Conservation (phyloP, 768 basidiomycete species). For the Filobasidium wieringae region DNA sequence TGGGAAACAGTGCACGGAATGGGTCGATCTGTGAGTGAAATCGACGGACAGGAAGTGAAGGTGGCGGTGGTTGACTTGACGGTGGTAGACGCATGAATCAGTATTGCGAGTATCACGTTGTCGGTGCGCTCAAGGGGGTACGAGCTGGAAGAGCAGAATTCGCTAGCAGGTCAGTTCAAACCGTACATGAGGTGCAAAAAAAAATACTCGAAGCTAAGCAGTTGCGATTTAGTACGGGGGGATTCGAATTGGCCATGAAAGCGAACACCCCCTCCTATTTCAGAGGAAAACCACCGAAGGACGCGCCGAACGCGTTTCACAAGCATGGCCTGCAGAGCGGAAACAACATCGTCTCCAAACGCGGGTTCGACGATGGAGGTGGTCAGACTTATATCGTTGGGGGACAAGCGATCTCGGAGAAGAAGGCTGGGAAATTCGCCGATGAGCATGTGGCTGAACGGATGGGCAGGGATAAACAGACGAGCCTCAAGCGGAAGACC, state of each 20-base stretch:
- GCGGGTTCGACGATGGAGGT: constrained; percentile 22
- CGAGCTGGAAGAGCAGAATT: constrained; percentile 78
- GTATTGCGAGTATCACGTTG: constrained; percentile 85
- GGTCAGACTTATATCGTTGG: constrained; percentile 63
- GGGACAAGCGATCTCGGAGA: constrained; percentile 53
- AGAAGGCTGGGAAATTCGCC: constrained; percentile 24
- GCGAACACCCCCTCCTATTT: neutral
- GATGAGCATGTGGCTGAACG: constrained; percentile 55
- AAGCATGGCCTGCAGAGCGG: neutral
- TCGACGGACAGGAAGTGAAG: neutral
- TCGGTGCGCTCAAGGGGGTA: constrained; percentile 60
- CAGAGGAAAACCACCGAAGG: neutral
- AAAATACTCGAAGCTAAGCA: too few relatives aligned
- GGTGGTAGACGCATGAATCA: constrained; percentile 52
- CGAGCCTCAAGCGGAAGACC: constrained; percentile 55
- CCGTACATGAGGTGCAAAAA: neutral
- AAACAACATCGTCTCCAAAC: neutral
- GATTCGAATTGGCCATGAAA: constrained; percentile 11
- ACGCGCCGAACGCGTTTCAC: too few relatives aligned
- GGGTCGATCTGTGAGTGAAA: constrained; percentile 56
- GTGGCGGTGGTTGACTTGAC: neutral
- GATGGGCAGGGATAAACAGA: constrained; percentile 68
- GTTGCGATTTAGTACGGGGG: constrained; percentile 1
- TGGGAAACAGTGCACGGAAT: constrained; percentile 67
- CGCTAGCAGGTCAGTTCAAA: constrained; percentile 54